Evolutionary conservation across 306 rosid species (phyloP), one percentile per base, ranked within the genome.

Genomic region (Cercis canadensis): DNA sequence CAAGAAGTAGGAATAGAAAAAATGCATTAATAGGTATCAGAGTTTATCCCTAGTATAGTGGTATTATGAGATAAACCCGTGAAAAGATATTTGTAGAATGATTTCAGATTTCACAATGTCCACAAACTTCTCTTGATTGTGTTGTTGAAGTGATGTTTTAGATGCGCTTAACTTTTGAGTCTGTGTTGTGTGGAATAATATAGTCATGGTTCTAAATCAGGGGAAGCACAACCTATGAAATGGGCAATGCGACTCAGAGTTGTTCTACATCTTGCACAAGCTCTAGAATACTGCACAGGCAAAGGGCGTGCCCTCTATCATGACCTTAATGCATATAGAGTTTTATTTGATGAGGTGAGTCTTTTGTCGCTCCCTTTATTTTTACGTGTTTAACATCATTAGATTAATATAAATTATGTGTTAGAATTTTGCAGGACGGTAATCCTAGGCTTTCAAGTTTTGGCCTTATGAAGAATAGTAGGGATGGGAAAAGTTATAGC

Each of bases 401-500:
- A 24, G 49, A 59, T 64, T 52, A 16, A 21, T 54, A 69, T 81
- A 70, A 47, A 36, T 52, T 51, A n/a, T 58, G 57, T 58, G 75
- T 65, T 75, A 65, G 58, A 53, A 80, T 62, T 80, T 84, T 69
- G 75, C 93, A 90, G 96, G 90, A 90, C 67, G 85, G 89, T 70
- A 90, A 85, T 87, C 88, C 96, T 43, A 87, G 96, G 81, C 87
- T 90, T 66, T 90, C 96, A 2, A 87, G 72, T 75, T 90, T 87
- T 74, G 96, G 96, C 67, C 84, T 87, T 33, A 90, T 90, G 96
- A 90, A 90, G 74, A 90, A 90, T 72, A 90, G 93, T 68, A 79
- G 96, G 81, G 96, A 87, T 18, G 96, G 96, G 73, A 89, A 89
- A 80, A 89, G 96, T 77, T 90, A 87, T 62, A 87, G 93, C 73